Conservation (phyloP, 139 green algal species). For the Coccomyxa sp. region DNA sequence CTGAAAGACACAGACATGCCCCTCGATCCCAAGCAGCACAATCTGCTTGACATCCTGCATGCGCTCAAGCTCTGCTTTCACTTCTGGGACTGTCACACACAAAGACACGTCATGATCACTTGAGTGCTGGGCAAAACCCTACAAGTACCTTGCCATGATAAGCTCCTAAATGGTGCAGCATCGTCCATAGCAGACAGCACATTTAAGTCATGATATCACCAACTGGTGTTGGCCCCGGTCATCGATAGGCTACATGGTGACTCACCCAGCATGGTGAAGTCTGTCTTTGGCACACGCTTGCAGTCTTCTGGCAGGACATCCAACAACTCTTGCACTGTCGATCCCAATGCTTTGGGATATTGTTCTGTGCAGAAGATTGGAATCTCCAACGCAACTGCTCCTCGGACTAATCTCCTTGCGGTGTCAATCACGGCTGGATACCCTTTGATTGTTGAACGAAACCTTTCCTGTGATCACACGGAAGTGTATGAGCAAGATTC, state of each 20-base stretch:
- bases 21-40: slow-evolving; percentile 80
- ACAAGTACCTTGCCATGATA: no score
- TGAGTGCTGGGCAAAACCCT: no score
- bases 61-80: background rate
- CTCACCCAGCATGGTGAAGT: slow-evolving; percentile 47
- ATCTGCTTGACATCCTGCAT: slow-evolving; percentile 28
- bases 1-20: slow-evolving; percentile 90
- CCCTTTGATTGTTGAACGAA: slow-evolving; percentile 53
- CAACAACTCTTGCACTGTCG: slow-evolving; percentile 62
- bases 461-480: slow-evolving; percentile 41
- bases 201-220: background rate
- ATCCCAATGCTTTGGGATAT: slow-evolving; percentile 76
- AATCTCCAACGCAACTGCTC: slow-evolving; percentile 47
- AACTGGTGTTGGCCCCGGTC: background rate
- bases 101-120: background rate
- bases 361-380: slow-evolving; percentile 82
- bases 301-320: slow-evolving; percentile 35
- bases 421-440: slow-evolving; percentile 62
- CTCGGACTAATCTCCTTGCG: slow-evolving; percentile 50
- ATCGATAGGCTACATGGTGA: background rate
- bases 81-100: background rate
- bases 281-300: slow-evolving; percentile 33
- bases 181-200: background rate
- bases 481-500: background rate
- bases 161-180: background rate